Evolutionary conservation across 2,329 filamentous ascomycete species (phyloP).

Genomic region (Aspergillus pseudoglaucus): DNA sequence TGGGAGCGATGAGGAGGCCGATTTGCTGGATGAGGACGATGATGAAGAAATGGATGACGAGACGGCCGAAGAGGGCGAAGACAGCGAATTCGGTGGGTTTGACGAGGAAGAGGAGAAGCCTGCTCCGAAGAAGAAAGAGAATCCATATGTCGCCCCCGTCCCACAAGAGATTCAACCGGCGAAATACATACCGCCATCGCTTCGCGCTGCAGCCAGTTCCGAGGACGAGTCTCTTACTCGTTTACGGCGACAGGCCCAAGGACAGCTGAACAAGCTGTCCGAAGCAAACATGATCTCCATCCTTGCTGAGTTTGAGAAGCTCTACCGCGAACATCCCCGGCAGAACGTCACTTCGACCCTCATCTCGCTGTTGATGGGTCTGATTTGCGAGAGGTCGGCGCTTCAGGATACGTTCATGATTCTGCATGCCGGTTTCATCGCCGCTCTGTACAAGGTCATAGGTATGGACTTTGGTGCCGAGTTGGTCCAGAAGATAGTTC

Average conservation of each 20-base stretch:
- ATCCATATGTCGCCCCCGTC: slow-evolving; percentile 77
- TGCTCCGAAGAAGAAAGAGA: slow-evolving; percentile 58
- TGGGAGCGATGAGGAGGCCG: slow-evolving; percentile 28
- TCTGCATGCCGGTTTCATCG: slow-evolving; percentile 80
- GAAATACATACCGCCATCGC: slow-evolving; percentile 82
- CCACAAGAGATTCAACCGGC: slow-evolving; percentile 44
- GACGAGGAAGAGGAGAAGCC: slow-evolving; percentile 37
- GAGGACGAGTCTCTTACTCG: slow-evolving; percentile 62
- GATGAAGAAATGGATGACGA: slow-evolving; percentile 26
- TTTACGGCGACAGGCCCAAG: slow-evolving; percentile 74
- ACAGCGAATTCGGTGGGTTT: slow-evolving; percentile 29
- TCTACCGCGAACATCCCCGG: slow-evolving; percentile 80
- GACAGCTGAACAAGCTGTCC: slow-evolving; percentile 85
- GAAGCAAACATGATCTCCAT: slow-evolving; percentile 86
- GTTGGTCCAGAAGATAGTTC: slow-evolving; percentile 69
- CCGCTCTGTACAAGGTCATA: slow-evolving; percentile 78
- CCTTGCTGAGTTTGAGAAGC: slow-evolving; percentile 68
- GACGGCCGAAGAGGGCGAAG: slow-evolving; percentile 22
- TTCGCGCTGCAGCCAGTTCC: slow-evolving; percentile 58
- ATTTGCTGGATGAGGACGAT: slow-evolving; percentile 25
- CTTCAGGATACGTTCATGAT: slow-evolving; percentile 87
- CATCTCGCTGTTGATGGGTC: slow-evolving; percentile 68
- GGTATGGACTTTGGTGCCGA: slow-evolving; percentile 88
- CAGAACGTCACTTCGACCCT: slow-evolving; percentile 79
- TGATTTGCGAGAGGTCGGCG: slow-evolving; percentile 70